phyloP scores from a whole-genome alignment of 1,284 basidiomycete species.

The Apiotrichum veenhuisii region DNA sequence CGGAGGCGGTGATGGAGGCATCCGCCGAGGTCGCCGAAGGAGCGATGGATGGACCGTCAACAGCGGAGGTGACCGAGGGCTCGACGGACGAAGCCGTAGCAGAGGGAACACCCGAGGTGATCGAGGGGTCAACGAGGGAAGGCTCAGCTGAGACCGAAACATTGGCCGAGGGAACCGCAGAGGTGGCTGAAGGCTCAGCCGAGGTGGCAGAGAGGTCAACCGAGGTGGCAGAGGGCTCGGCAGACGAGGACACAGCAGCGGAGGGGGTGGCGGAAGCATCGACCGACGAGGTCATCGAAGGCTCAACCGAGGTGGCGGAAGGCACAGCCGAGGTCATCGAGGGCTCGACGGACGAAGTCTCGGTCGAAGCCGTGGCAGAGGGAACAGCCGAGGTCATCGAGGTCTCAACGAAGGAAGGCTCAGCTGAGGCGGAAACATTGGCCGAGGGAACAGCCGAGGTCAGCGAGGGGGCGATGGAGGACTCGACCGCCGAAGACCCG shows the following conservation, averaged over 20 bases:
- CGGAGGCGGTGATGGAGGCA: too few species aligned
- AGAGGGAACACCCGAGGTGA: neutral
- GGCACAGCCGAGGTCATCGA: constrained; percentile 5
- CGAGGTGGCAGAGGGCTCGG: neutral
- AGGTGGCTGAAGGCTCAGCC: neutral
- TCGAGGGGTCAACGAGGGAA: neutral
- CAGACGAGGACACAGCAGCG: neutral
- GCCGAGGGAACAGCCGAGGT: constrained; percentile 1
- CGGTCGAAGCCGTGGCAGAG: constrained; percentile 3
- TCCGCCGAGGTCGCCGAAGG: too few species aligned
- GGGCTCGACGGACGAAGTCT: neutral
- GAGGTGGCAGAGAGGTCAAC: neutral
- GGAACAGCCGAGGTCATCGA: neutral
- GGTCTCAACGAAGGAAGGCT: neutral
- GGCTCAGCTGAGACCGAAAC: neutral
- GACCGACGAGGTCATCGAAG: neutral
- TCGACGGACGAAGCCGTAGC: neutral
- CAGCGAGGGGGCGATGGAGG: neutral
- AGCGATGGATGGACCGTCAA: too few species aligned
- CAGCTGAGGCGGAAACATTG: neutral
- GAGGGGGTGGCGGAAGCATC: too few species aligned
- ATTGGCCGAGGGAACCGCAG: neutral
- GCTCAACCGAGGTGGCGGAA: neutral
- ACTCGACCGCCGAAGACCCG: neutral
- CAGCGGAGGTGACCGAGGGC: too few species aligned